These are phyloP conservation scores for Wallacemonas sp. DNA, from an alignment of 208 protist species.

Conservation along the genomic window DNA sequence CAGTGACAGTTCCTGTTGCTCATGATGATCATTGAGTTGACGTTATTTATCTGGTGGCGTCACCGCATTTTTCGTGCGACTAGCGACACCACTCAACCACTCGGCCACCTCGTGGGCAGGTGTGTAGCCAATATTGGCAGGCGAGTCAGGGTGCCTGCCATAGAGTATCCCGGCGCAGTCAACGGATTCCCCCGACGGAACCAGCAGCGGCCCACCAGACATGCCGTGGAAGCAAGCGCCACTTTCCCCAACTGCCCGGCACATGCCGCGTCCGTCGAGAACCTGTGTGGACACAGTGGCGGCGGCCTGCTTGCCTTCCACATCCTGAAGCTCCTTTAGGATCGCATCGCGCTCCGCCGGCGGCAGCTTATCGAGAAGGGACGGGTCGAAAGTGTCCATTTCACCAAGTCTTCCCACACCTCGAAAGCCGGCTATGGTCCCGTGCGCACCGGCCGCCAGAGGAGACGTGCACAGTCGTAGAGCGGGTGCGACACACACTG, in stretches of 20 bases:
- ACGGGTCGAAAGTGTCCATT: constrained; percentile 74
- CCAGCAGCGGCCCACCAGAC: constrained; percentile 65
- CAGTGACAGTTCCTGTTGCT: no score
- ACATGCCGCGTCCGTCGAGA: constrained; percentile 49
- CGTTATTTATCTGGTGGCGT: no score
- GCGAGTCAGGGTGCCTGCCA: constrained; percentile 54
- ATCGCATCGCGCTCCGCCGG: constrained; percentile 44
- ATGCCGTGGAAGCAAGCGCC: constrained; percentile 74
- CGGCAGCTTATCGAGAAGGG: constrained; percentile 51
- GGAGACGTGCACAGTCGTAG: neutral
- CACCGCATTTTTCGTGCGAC: constrained; percentile 14
- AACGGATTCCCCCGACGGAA: constrained; percentile 2
- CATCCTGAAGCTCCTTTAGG: constrained; percentile 41
- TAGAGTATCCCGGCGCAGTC: constrained; percentile 67
- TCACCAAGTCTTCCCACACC: constrained; percentile 56
- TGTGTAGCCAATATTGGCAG: constrained; percentile 49
- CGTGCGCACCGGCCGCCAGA: neutral
- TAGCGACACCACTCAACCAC: constrained; percentile 26
- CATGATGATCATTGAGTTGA: no score
- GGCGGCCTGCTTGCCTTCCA: constrained; percentile 60
- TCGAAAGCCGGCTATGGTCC: constrained; percentile 51
- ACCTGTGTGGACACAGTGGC: constrained; percentile 29
- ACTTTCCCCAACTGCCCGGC: constrained; percentile 25
- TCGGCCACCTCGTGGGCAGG: constrained; percentile 36
- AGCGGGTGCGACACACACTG: neutral